Evolutionary conservation across 108 stramenopile species (phyloP).

Genomic region (Pseudonitzschia multiseries): DNA sequence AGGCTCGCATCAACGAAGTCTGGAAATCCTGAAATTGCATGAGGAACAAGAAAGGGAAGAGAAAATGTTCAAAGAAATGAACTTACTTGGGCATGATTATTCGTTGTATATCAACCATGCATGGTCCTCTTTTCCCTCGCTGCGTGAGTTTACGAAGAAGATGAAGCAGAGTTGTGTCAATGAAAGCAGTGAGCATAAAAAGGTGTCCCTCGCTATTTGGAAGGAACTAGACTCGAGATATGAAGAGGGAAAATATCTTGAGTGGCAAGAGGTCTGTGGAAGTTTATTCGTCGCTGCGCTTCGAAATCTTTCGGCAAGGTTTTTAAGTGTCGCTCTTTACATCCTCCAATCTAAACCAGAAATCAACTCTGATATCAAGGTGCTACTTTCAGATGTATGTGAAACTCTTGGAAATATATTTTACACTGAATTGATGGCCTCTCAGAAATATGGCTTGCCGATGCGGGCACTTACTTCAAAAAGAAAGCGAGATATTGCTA

Average conservation of each 20-base stretch:
- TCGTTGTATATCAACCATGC: conserved; percentile 53
- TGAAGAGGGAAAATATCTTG: conserved; percentile 45
- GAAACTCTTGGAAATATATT: conserved; percentile 68
- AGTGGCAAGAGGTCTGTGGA: conserved; percentile 84
- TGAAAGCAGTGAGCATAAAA: not conserved
- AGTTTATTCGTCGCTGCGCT: conserved; percentile 76
- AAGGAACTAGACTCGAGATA: conserved; percentile 49
- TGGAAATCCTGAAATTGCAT: conserved; percentile 44
- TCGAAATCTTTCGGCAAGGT: conserved; percentile 52
- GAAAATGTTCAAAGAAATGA: conserved; percentile 33
- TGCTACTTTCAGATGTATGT: conserved; percentile 52
- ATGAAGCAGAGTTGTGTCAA: conserved; percentile 12
- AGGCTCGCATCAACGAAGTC: not conserved
- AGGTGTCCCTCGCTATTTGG: conserved; percentile 20
- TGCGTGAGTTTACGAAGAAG: conserved; percentile 47
- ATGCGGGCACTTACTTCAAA: conserved; percentile 52
- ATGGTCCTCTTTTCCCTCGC: conserved; percentile 73
- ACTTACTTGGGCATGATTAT: conserved; percentile 59
- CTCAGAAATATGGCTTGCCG: conserved; percentile 79
- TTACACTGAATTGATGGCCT: conserved; percentile 68
- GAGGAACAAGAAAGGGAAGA: conserved; percentile 51
- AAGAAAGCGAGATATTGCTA: conserved; percentile 63
- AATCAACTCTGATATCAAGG: conserved; percentile 21
- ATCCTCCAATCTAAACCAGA: conserved; percentile 49
- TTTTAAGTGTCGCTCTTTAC: conserved; percentile 46